These are phyloP conservation scores for Setaria viridis DNA, from an alignment of 202 grass and related monocot genomes.

Conservation along the genomic window DNA sequence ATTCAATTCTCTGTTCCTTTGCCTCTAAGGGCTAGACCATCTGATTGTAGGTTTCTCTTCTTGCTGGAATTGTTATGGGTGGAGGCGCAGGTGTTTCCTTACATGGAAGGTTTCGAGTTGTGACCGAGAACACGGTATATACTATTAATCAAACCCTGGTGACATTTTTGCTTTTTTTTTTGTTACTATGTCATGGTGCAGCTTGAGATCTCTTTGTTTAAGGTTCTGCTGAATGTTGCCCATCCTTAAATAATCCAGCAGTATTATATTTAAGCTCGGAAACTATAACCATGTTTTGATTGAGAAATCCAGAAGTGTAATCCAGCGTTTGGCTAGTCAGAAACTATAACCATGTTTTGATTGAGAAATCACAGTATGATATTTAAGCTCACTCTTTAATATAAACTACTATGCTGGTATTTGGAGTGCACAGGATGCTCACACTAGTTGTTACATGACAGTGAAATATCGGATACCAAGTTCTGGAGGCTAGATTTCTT, in stretches of 20 bases:
- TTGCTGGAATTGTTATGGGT: constrained; percentile 90
- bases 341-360: no score
- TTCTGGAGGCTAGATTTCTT: neutral
- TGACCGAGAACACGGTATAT: constrained; percentile 86
- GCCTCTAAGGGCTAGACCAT: constrained; percentile 24
- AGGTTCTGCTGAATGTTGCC: neutral
- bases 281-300: neutral
- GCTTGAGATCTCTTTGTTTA: constrained; percentile 36
- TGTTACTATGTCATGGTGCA: constrained; percentile 5
- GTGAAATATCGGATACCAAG: neutral
- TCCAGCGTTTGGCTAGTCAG: no score
- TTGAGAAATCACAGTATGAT: neutral
- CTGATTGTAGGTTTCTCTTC: constrained; percentile 81
- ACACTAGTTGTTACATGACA: constrained; percentile 16
- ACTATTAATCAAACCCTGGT: constrained; percentile 13
- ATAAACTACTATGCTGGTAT: neutral
- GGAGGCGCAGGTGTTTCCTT: constrained; percentile 95
- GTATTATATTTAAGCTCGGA: no score
- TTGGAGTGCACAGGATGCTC: neutral
- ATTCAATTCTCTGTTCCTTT: constrained; percentile 10
- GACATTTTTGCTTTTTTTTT: neutral
- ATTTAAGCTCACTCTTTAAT: constrained; percentile 15
- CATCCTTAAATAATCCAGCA: neutral
- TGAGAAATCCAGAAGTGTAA: neutral
- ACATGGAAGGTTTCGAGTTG: constrained; percentile 92